Evolutionary conservation across 495 filamentous ascomycete genomes (phyloP).

Genomic region (Lophiostoma macrostomum): DNA sequence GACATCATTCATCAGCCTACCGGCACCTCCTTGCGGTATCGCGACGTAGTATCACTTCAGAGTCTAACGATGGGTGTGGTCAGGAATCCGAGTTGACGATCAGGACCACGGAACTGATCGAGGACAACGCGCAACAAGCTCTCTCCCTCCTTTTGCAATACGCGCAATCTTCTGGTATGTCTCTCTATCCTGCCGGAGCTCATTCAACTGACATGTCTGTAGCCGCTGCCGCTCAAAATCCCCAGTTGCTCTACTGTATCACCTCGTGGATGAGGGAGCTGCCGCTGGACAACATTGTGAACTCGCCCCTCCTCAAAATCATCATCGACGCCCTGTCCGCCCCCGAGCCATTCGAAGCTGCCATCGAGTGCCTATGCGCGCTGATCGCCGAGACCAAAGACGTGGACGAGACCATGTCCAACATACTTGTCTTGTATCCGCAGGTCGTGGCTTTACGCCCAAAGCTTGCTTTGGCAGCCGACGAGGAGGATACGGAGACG

Average conservation of each 20-base stretch:
- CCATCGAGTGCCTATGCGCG: constrained; percentile 89
- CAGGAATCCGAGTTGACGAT: constrained; percentile 87
- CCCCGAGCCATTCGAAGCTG: constrained; percentile 76
- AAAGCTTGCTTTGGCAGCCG: constrained; percentile 70
- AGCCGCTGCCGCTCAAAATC: constrained; percentile 72
- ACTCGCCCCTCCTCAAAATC: constrained; percentile 77
- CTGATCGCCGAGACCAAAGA: constrained; percentile 92
- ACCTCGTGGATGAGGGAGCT: constrained; percentile 95
- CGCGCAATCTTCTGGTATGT: constrained; percentile 81
- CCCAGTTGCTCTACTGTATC: constrained; percentile 88
- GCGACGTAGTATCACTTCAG: constrained; percentile 36
- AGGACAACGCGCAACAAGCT: constrained; percentile 84
- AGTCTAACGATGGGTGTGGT: constrained; percentile 50
- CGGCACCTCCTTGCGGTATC: constrained; percentile 45
- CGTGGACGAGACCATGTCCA: constrained; percentile 77
- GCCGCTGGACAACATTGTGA: constrained; percentile 75
- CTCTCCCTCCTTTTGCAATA: constrained; percentile 83
- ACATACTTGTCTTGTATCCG: constrained; percentile 83
- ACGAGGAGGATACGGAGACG: constrained; percentile 78
- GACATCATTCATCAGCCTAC: constrained; percentile 48
- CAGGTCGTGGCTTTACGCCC: constrained; percentile 73
- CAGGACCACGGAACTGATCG: constrained; percentile 82
- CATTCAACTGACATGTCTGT: constrained; percentile 9
- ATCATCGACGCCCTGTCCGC: constrained; percentile 72
- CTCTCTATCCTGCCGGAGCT: neutral